A percentile compares a stretch with the other conserved stretches of the same genome.
phyloP scores from a whole-genome alignment of 768 basidiomycete species.

The Boletus rex-veris region DNA sequence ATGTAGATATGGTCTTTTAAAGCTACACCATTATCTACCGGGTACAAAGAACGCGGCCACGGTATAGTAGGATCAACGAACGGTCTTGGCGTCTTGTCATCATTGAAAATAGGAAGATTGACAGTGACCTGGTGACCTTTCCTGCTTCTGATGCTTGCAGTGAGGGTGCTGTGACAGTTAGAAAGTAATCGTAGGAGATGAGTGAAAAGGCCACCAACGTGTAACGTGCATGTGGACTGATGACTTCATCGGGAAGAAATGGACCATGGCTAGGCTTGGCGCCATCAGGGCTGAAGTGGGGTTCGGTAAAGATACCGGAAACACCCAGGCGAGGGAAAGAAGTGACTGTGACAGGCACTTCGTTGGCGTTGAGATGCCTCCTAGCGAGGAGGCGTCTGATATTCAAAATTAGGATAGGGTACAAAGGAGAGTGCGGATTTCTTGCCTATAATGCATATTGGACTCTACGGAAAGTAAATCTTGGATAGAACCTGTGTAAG shows the following conservation, averaged over 20 bases:
- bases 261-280: conserved; percentile 87
- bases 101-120: conserved; percentile 89
- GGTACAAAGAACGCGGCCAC: conserved; percentile 72
- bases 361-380: conserved; percentile 76
- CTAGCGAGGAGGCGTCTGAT: conserved; percentile 70
- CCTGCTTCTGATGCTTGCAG: conserved; percentile 87
- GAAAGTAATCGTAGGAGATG: conserved; percentile 2
- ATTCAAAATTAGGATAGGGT: conserved; percentile 3
- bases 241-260: conserved; percentile 92
- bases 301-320: conserved; percentile 88
- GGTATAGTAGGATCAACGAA: conserved; percentile 91
- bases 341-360: conserved; percentile 88
- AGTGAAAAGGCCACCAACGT: conserved; percentile 60
- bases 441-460: conserved; percentile 33
- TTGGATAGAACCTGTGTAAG: conserved; percentile 43
- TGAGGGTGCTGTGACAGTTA: conserved; percentile 66
- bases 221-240: conserved; percentile 95
- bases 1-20: too few species aligned
- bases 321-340: conserved; percentile 90
- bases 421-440: not conserved
- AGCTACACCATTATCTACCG: too few species aligned
- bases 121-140: conserved; percentile 92
- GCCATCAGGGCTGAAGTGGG: conserved; percentile 67
- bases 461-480: too few species aligned
- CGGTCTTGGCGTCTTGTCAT: conserved; percentile 79